These are phyloP conservation scores for Diaporthe capsici DNA, from an alignment of 2,329 filamentous ascomycete species.

Conservation along the genomic window DNA sequence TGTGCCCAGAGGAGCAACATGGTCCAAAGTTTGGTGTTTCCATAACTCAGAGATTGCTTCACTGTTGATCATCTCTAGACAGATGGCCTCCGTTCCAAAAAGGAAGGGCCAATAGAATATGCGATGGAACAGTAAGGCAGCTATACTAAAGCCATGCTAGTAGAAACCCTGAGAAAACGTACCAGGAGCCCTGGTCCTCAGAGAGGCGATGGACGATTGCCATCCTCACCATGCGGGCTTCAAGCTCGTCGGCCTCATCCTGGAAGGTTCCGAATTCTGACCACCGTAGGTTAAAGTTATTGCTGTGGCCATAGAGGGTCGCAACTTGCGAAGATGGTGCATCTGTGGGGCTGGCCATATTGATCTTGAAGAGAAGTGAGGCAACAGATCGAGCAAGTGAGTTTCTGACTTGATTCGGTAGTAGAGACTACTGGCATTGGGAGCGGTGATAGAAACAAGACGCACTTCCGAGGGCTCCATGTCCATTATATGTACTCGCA, in stretches of 20 bases:
- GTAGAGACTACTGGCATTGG: neutral
- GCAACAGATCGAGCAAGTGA: neutral
- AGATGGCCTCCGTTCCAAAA: neutral
- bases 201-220: neutral
- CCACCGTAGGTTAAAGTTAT: neutral
- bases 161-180: neutral
- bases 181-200: neutral
- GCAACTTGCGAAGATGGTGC: neutral
- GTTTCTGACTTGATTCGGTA: neutral
- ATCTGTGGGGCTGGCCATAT: neutral
- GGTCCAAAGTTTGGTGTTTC: too few relatives aligned
- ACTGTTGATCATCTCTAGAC: neutral
- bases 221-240: neutral
- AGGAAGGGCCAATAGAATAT: neutral
- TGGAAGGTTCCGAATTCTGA: neutral
- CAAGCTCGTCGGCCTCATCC: constrained; percentile 1
- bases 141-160: neutral
- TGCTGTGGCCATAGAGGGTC: neutral
- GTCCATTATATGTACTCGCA: neutral
- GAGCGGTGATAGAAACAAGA: neutral
- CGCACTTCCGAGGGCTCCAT: neutral
- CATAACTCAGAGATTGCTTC: neutral
- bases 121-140: neutral
- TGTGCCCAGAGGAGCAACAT: neutral
- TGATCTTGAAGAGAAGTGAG: neutral